Base-by-base conservation (phyloP, 371 early-diverging fungal genomes). In the Umbelopsis sp. region DNA sequence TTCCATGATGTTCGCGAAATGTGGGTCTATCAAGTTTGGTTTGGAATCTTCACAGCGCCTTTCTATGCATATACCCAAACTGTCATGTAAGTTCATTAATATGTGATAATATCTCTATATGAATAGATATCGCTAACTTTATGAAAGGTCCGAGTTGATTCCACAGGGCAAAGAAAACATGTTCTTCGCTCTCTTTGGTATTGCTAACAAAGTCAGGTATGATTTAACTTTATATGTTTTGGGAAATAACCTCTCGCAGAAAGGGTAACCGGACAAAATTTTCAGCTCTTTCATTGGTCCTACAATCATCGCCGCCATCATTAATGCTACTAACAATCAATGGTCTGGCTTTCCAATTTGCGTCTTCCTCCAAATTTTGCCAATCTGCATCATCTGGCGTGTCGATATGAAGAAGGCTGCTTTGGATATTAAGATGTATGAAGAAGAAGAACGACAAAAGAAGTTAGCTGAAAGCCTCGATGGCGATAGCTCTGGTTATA, bases 241-340 rank as follows among this genome's bases (percentile, higher is more conserved):
- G 0, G 41, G 12, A 41, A 10, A 1, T 41, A 7, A 41, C 12
- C 41, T 41, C 41, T 10, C 41, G 12, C 41, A 7, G 41, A 12
- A 10, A 41, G 7, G 10, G 12, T 41, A 41, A 7, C 41, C 41
- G 41, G 29, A 29, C 29, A 41, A 41, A 41, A 41, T 41, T 41
- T 41, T n/a, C 48, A 80, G 84, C 6, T 72, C 86, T 22, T 90
- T 87, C 83, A 74, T 89, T 32, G 92, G 92, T 4, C 89, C 91
- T 11, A 74, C 87, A 1, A 74, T 87, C 0, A 80, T 87, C 50
- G 89, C 79, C 8, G 84, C 76, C 35, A 86, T 92, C 46, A 78
- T 78, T 0, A 73, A 83, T 41, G 66, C 70, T 5, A 82, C 85
- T 0, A 64, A 66, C 14, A 78, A 77, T 67, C 62, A 73, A 11